phyloP scores from a whole-genome alignment of 2,329 filamentous ascomycete genomes.

The Botrytis tulipae region DNA sequence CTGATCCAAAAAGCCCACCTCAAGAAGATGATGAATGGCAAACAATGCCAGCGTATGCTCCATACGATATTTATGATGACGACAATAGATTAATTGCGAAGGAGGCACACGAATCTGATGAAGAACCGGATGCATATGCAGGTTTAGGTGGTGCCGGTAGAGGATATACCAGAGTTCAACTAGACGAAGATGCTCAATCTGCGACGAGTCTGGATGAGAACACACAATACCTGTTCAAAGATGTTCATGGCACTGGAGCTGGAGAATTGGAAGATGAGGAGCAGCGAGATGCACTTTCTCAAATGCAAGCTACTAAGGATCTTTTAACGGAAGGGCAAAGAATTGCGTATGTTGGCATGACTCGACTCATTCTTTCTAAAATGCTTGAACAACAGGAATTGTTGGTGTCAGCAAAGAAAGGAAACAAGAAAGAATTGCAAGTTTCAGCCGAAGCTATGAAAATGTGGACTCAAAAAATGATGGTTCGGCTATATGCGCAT shows the following conservation, averaged over 20 bases:
- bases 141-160: constrained; percentile 86
- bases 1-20: constrained; percentile 48
- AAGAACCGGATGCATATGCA: constrained; percentile 66
- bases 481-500: constrained; percentile 89
- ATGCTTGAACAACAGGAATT: constrained; percentile 70
- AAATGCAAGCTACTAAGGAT: constrained; percentile 95
- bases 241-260: constrained; percentile 58
- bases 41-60: constrained; percentile 88
- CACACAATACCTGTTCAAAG: constrained; percentile 91
- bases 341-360: constrained; percentile 92
- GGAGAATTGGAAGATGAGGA: constrained; percentile 70
- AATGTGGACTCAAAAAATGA: constrained; percentile 99
- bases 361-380: constrained; percentile 73
- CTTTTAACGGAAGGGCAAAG: constrained; percentile 92
- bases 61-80: constrained; percentile 94
- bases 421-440: constrained; percentile 68
- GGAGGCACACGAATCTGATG: constrained; percentile 69
- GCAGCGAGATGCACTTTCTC: constrained; percentile 78
- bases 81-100: constrained; percentile 82
- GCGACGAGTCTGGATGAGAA: constrained; percentile 97
- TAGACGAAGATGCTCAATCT: constrained; percentile 92
- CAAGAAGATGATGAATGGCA: constrained; percentile 79
- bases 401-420: constrained; percentile 54
- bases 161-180: constrained; percentile 90
- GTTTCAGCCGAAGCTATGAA: constrained; percentile 73